Percentiles rank a stretch among this genome's conserved stretches.
These are phyloP conservation scores for Phytophthora rubi DNA, from an alignment of 352 stramenopile species.

Conservation along the genomic window DNA sequence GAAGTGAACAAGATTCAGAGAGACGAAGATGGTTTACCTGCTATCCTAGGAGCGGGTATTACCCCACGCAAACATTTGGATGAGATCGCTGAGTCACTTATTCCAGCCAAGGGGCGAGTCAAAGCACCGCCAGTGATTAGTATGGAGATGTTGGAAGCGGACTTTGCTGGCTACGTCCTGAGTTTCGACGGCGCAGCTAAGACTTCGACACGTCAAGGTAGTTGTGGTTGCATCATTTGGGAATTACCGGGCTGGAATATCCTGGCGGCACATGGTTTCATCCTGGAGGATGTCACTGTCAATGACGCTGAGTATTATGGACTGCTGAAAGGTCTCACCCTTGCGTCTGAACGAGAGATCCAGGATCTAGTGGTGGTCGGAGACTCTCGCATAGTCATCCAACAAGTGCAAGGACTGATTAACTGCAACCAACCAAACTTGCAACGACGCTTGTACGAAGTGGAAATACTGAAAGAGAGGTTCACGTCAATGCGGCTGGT, in stretches of 20 bases:
- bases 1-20: slow-evolving; percentile 3
- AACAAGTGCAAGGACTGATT: slow-evolving; percentile 4
- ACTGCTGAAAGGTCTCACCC: not conserved
- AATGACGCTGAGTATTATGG: slow-evolving; percentile 11
- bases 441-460: not conserved
- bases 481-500: slow-evolving; percentile 5
- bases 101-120: not conserved
- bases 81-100: not conserved
- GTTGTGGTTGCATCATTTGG: slow-evolving; percentile 3
- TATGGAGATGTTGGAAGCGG: not conserved
- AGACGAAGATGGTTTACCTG: slow-evolving; percentile 5
- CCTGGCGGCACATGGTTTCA: not conserved
- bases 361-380: not conserved
- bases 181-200: slow-evolving; percentile 12
- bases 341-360: not conserved
- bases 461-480: not conserved
- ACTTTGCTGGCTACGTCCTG: not conserved
- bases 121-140: slow-evolving; percentile 9
- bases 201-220: not conserved
- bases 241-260: not conserved
- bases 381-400: slow-evolving; percentile 3
- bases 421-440: slow-evolving; percentile 8
- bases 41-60: not conserved
- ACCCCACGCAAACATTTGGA: slow-evolving; percentile 3
- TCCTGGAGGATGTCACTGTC: slow-evolving; percentile 4